Evolutionary conservation across 768 basidiomycete genomes (phyloP), one percentile per base, ranked within the genome.

Genomic region (Leccinum barrowsii): DNA sequence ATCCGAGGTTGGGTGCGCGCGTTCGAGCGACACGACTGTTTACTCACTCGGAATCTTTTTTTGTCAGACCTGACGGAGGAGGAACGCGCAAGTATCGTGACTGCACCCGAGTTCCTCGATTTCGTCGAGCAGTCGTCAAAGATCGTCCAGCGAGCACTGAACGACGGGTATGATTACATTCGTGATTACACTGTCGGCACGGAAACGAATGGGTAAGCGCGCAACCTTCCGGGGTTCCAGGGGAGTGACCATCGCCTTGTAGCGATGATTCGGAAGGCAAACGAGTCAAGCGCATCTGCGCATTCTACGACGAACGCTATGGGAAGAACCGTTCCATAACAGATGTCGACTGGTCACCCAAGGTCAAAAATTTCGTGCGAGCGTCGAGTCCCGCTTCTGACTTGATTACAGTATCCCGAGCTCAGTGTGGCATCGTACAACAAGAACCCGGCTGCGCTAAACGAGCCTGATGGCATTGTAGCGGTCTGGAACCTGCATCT

Each of bases 401-500:
- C 53, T 21, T 4, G 40, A 42, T 59, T 17, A 7, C 53, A 98
- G 96, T 98, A 92, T 67, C 96, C 94, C 7, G 97, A 99, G 74
- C 83, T 99, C 24, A 91, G 89, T 58, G 92, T 92, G 19, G 94
- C 97, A 0, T 90, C 97, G 4, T 99, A 99, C 70, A 99, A 98
- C 79, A 98, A 97, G 78, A 98, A 98, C 65, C 87, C 93, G 6
- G 86, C 89, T 4, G 91, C 94, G 0, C 73, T 94, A 49, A 95
- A 97, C 65, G 97, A 98, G 69, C 96, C 97, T 0, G 95, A 98
- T 63, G 97, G 97, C 8, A 88, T 98, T 54, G 97, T 96, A 24
- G 92, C 92, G 2, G 89, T 99, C 4, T 99, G 97, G 97, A 98
- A 98, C 72, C 76, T 97, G 35, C 97, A 98, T 70, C 76, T 98